Base-by-base conservation (phyloP, 306 rosid genomes). In the Vicia faba region DNA sequence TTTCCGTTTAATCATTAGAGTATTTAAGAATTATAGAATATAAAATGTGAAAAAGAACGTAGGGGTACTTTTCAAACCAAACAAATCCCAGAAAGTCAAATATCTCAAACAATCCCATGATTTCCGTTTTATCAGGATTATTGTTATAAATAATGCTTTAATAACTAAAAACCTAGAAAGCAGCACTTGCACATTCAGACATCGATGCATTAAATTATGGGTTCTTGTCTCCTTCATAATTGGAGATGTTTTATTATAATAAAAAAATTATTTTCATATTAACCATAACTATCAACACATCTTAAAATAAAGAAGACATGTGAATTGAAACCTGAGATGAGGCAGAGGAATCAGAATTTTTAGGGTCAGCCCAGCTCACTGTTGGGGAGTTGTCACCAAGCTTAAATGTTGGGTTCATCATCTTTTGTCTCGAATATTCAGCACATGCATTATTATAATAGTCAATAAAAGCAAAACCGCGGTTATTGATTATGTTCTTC, bases 321-420 rank as follows among this genome's bases (percentile, higher is more conserved):
- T 31, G 65, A 60, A 61, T 53, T 31, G 41, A 71, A 54, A 93
- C 97, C 98, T 93, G 97, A 56, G 97, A 89, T 73, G 96, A 45
- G 55, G 98, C 85, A 80, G 98, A 89, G 31, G 97, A 86, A 78
- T 93, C 98, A 0, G 91, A 84, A 84, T 86, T 87, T 79, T 87
- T 89, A 12, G 96, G 98, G 74, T 92, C 97, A 63, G 98, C 98
- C 98, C 98, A 93, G 84, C 98, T 93, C 71, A 89, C 98, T 8
- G 96, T 93, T 60, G 98, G 98, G 65, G 96, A 83, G 78, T 93
- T 93, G 70, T 79, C 87, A 71, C 72, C 97, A 23, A 93, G 85
- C 89, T 86, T 93, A 83, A 93, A 93, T 73, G 81, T 75, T 51
- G 97, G 85, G 66, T 72, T 79, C 95, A 82, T 84, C 98, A 93